Evolutionary conservation across 371 early-diverging fungal species (phyloP), one percentile per base, ranked within the genome.

Genomic region (Mortierella sp.): DNA sequence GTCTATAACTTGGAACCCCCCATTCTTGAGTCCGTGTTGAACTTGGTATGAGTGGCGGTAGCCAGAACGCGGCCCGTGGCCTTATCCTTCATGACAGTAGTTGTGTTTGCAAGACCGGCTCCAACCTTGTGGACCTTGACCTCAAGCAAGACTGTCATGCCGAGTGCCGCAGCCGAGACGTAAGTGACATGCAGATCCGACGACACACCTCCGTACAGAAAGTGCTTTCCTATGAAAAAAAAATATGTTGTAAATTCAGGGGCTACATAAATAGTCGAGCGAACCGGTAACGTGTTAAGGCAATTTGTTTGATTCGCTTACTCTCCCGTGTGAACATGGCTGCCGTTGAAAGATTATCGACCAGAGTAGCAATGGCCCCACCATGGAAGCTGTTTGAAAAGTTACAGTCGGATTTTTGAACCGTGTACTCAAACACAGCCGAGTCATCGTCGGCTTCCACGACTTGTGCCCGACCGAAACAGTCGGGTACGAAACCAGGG

Each of bases 141-240:
- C 34, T 79, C 79, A 39, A 80, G 28, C 15, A 72, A 24, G 17
- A 80, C 44, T 11, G 52, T 62, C 27, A 52, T 56, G 17, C 81
- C 81, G 15, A 60, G 28, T 0, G 62, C 15, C 0, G 71, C 79
- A 26, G 66, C 70, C 34, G 70, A 64, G 31, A 79, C 79, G 32
- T 80, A 80, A 17, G 66, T 63, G 64, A 79, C 68, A 43, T 78
- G 72, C 34, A 80, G 49, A 62, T 80, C 79, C 15, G 70, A 63
- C 15, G 81, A 80, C 42, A 80, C 81, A 23, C 81, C 81, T 6
- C 53, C 78, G 30, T 50, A 57, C 32, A 56, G 50, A 28, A 71
- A 67, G 46, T 76, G 26, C 53, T 79, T 79, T 17, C 76, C 79
- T 79, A 21, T 47, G 9, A 17, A n/a, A n/a, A n/a, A n/a, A n/a